A percentile compares a stretch with the other conserved stretches of the same genome.
Evolutionary conservation across 2,329 filamentous ascomycete genomes (phyloP).

Genomic region (Alternaria rosae): DNA sequence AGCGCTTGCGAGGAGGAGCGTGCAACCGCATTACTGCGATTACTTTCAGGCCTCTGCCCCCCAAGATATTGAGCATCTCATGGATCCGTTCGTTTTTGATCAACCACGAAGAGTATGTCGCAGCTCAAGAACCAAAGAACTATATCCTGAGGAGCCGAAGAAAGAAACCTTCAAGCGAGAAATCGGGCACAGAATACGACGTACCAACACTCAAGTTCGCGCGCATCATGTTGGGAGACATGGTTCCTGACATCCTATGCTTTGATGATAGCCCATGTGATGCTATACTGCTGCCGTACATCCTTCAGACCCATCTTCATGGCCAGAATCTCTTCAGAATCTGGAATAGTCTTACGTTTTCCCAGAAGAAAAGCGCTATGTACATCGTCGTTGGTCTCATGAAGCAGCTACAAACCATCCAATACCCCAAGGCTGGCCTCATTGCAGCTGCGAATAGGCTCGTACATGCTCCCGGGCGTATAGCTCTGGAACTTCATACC

Average conservation of each 20-base stretch:
- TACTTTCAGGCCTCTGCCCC: background rate
- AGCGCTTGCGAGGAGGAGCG: conserved; percentile 27
- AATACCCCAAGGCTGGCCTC: background rate
- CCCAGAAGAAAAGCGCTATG: background rate
- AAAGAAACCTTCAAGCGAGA: background rate
- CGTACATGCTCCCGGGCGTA: background rate
- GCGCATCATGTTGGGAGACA: fast-evolving
- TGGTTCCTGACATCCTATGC: background rate
- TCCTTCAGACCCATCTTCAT: background rate
- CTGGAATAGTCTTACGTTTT: background rate
- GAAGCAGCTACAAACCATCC: background rate
- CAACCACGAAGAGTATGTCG: background rate
- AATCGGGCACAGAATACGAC: background rate
- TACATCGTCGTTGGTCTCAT: background rate
- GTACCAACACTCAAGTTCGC: background rate
- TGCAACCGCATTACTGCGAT: conserved; percentile 30
- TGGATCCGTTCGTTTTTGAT: background rate
- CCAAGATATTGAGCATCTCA: too few species aligned
- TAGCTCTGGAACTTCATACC: background rate
- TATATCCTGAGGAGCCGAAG: background rate
- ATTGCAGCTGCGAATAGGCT: background rate
- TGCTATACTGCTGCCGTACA: background rate
- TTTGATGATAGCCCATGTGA: background rate
- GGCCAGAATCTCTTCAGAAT: background rate
- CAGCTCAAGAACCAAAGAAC: background rate